Percentiles rank a stretch among this genome's conserved stretches.
Evolutionary conservation across 2,329 filamentous ascomycete species (phyloP).

Genomic region (Coleophoma eucalyptorum): DNA sequence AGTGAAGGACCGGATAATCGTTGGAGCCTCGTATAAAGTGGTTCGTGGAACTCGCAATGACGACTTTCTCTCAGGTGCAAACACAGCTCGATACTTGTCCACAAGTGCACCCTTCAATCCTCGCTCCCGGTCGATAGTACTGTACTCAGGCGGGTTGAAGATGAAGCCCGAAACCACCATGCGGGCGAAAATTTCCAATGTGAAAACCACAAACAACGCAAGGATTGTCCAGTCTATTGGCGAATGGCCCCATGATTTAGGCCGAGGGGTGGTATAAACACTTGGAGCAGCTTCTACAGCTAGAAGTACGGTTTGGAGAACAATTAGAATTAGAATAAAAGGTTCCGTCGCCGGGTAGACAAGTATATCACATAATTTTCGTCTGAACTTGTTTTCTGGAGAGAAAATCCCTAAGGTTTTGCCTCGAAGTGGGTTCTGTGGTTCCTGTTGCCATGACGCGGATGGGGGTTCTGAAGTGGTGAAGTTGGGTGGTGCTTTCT

Average conservation of each 20-base stretch:
- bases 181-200: slow-evolving; percentile 75
- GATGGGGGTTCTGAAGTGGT: slow-evolving; percentile 24
- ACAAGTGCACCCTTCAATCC: slow-evolving; percentile 71
- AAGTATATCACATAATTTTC: slow-evolving; percentile 74
- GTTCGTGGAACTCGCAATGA: slow-evolving; percentile 17
- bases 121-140: slow-evolving; percentile 76
- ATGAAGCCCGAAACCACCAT: slow-evolving; percentile 92
- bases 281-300: slow-evolving; percentile 75
- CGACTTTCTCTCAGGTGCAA: slow-evolving; percentile 71
- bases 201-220: slow-evolving; percentile 83
- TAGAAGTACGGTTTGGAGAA: slow-evolving; percentile 84
- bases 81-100: slow-evolving; percentile 73
- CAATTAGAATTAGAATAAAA: slow-evolving; percentile 78
- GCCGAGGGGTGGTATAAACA: slow-evolving; percentile 61
- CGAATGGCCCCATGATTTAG: slow-evolving; percentile 59
- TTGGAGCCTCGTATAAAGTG: slow-evolving; percentile 16
- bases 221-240: slow-evolving; percentile 54
- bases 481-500: slow-evolving; percentile 15
- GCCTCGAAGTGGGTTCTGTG: slow-evolving; percentile 78
- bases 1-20: slow-evolving; percentile 35
- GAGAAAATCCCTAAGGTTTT: slow-evolving; percentile 83
- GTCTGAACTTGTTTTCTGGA: slow-evolving; percentile 70
- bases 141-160: slow-evolving; percentile 87
- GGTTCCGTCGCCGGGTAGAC: slow-evolving; percentile 87
- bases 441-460: slow-evolving; percentile 24